Evolutionary conservation across 306 rosid species (phyloP), one percentile per base, ranked within the genome.

Genomic region (Vachellia pachyceras): DNA sequence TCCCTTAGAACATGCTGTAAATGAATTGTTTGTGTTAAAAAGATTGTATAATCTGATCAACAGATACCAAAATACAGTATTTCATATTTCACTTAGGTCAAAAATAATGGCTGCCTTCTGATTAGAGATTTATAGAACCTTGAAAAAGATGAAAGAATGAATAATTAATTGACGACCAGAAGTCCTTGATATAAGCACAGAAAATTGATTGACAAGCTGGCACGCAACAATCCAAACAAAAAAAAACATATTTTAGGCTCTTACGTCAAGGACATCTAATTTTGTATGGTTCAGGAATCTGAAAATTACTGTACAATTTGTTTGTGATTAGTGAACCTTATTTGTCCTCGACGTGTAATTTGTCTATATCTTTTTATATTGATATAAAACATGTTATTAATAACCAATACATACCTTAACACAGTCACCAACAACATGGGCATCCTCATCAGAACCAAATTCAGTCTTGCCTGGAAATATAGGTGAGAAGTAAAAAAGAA

Each of bases 351-450:
- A 33, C 41, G 64, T 52, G 64, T 33, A 75, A 14, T 58, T 79
- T n/a, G 12, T 29, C 72, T 47, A 52, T 42, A 20, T 49, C 7
- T 50, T 73, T 18, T 67, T 20, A 40, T 23, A 42, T 37, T 37
- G 4, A 72, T 77, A 33, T 78, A 60, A 33, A 60, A 33, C 41
- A 3, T 76, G n/a, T 68, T 41, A 69, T 14, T 25, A 54, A 45
- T 63, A 70, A 75, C 69, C 10, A 76, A 64, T 54, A 45, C 67
- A 78, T 87, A 96, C 99, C 99, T 96, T 96, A 67, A 96, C 87
- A 88, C 99, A 96, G 83, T 96, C 99, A 82, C 99, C 99, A 82
- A 96, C 86, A 66, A 96, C 99, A 92, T 96, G 99, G 45, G 99
- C 97, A 80, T 96, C 99, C 91, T 96, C 99, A 69, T 90, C 91